Percentiles rank a stretch among this genome's conserved stretches.
These are phyloP conservation scores for Microcera coccophila DNA, from an alignment of 2,329 filamentous ascomycete genomes.

Conservation along the genomic window DNA sequence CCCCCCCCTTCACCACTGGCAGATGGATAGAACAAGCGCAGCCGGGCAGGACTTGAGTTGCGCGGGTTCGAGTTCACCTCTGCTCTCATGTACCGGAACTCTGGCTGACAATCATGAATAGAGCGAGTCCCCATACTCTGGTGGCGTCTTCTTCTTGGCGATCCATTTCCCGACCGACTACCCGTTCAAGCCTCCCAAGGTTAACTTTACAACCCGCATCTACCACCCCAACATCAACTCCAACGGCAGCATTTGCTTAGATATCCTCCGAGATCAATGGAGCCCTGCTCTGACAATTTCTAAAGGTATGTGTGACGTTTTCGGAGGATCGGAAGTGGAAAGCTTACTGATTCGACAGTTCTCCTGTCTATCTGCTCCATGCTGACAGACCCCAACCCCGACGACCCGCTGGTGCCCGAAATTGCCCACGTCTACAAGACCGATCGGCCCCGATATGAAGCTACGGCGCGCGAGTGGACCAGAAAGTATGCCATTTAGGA, in stretches of 20 bases:
- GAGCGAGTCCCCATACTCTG: conserved; percentile 95
- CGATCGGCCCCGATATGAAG: conserved; percentile 91
- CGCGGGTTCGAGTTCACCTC: background rate
- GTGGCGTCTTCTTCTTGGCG: conserved; percentile 96
- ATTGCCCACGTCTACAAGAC: conserved; percentile 99
- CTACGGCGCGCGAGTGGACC: conserved; percentile 96
- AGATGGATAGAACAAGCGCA: background rate
- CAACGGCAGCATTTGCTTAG: conserved; percentile 97
- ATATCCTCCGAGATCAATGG: conserved; percentile 99
- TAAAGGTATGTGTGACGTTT: conserved; percentile 63
- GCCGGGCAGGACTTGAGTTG: background rate
- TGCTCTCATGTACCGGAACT: background rate
- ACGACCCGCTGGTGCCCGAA: conserved; percentile 96
- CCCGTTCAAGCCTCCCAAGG: conserved; percentile 99
- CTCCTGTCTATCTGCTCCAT: conserved; percentile 99
- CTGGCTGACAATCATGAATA: conserved; percentile 40
- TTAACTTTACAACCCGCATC: conserved; percentile 99
- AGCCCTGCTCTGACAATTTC: conserved; percentile 97
- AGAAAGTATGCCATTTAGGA: conserved; percentile 92
- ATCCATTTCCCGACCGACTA: conserved; percentile 99
- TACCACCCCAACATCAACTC: conserved; percentile 99
- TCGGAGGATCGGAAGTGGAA: background rate
- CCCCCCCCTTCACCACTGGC: conserved; percentile 58
- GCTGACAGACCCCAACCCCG: conserved; percentile 98
- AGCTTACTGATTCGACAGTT: conserved; percentile 51